Evolutionary conservation across 2,329 filamentous ascomycete genomes (phyloP), one percentile per base, ranked within the genome.

Genomic region (Fusarium sarcochroum): DNA sequence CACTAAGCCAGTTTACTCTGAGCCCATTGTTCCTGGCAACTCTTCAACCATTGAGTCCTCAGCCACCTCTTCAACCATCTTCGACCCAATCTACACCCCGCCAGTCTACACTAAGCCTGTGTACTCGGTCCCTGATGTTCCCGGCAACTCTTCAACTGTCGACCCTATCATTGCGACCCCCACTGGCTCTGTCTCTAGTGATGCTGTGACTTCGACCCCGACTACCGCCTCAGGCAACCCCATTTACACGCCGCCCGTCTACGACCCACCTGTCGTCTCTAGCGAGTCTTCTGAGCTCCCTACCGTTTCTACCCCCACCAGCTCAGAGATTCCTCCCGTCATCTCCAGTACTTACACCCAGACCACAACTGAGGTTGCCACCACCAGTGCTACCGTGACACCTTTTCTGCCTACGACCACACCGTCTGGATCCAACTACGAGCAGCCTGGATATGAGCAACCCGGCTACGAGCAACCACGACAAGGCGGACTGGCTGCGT

Each of bases 81-180:
- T 46, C 13, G 17, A 30, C 21, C 32, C 47, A 14, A 7, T 55
- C 35, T 67, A 67, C 35, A 62, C 61, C 5, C 61, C 52, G 30
- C 66, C 66, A 9, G 61, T 63, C 40, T 69, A 69, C 32, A 58
- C 48, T 21, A 57, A 54, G 44, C 60, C 60, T 6, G 35, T 35
- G 18, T 52, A 66, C 41, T 55, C 60, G 4, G n/a, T 27, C 14
- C 41, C 66, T 40, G 40, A 30, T 18, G 41, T 48, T 15, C 44
- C 58, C 17, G 42, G 50, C 18, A 66, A 68, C 55, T 65, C 65
- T n/a, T 58, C 56, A 15, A 48, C 20, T 8, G 46, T 45, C 25
- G 41, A 47, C 10, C 64, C 65, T 18, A 23, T 62, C 17, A 56
- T 56, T 30, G 34, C 54, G 18, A 54, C 61, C n/a, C 45, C 48